Evolutionary conservation across 2,329 filamentous ascomycete genomes (phyloP), one percentile per base, ranked within the genome.

Genomic region (Tolypocladium ophioglossoides): DNA sequence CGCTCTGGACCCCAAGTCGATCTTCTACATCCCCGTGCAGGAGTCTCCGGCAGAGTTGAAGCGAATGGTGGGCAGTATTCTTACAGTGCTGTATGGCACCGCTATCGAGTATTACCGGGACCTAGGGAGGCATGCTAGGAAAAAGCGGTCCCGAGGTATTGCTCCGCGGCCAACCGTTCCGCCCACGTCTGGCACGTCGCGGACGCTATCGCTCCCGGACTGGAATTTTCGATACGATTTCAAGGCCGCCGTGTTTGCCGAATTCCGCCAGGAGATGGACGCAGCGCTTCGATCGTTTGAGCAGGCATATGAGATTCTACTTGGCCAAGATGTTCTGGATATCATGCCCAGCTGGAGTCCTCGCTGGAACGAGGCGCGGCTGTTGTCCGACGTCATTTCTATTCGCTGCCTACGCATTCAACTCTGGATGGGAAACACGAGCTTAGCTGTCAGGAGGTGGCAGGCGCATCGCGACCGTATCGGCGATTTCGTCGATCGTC

Each of bases 181-280:
- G 5, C 89, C 90, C 1, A 92, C 89, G 0, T 84, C 80, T 22
- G 89, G 89, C 32, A 95, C 89, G 1, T 95, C 91, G 1, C 88
- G 94, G 63, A 89, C 87, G 0, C 72, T 96, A n/a, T 88, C 91
- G 1, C 75, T 86, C 11, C 84, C 90, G 44, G 91, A 89, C 4
- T 99, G 92, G 94, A 91, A 90, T 64, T 86, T 95, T 52, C 85
- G 92, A 18, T 96, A 96, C 69, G 92, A 99, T 64, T 91, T 95
- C 73, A 99, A 99, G 68, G 79, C 91, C 20, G 92, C 86, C 8
- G 77, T 96, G 0, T 89, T 97, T 65, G 89, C 91, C 32, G 92
- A 97, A 65, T 96, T 95, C 61, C 83, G 94, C 10, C 89, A 95
- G 65, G 94, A 97, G 67, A 89, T 92, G 78, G 92, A 96, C 65